Base-by-base conservation (phyloP, 1,284 basidiomycete species). In the Hypsizygus ulmarius region DNA sequence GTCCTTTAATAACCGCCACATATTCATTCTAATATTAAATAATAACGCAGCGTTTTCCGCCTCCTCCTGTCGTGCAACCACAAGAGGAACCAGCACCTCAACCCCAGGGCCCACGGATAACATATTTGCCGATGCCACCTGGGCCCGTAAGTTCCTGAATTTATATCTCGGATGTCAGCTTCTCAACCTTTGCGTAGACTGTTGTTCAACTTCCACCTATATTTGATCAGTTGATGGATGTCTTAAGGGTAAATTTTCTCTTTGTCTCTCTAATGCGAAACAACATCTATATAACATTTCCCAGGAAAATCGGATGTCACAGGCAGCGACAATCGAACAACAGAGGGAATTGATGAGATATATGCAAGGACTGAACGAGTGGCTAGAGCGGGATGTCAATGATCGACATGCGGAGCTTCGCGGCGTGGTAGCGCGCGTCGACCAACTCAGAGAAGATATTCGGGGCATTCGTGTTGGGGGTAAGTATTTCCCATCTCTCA, bases 291-390 rank as follows among this genome's bases (percentile, higher is more conserved):
- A 25, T 10, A 11, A 44, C 10, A 29, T 33, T 38, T 19, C 34
- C n/a, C 54, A 90, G 87, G 84, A 88, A 70, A 87, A 85, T 60
- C 82, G 82, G 2, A 66, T 79, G 2, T 84, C 84, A 1, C 84
- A 87, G 61, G 67, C 79, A 12, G 86, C 86, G 0, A 84, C 85
- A 14, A 76, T 87, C 7, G 82, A 87, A 41, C 87, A 90, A 56
- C 85, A 88, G 54, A 75, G 82, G 18, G 86, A 88, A 59, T 70
- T 90, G 36, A 86, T 89, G 78, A 69, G 82, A 35, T 90, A 90
- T 57, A 81, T 90, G 78, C 59, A 75, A 41, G 74, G 72, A 3
- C 68, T 90, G 29, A 90, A 90, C 54, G 74, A 78, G 39, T 90
- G 87, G 88, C 67, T 90, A 11, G 81, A 75, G 49, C 74, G 80